Evolutionary conservation across 2,329 filamentous ascomycete genomes (phyloP), one percentile per base, ranked within the genome.

Genomic region (Knufia petricola): DNA sequence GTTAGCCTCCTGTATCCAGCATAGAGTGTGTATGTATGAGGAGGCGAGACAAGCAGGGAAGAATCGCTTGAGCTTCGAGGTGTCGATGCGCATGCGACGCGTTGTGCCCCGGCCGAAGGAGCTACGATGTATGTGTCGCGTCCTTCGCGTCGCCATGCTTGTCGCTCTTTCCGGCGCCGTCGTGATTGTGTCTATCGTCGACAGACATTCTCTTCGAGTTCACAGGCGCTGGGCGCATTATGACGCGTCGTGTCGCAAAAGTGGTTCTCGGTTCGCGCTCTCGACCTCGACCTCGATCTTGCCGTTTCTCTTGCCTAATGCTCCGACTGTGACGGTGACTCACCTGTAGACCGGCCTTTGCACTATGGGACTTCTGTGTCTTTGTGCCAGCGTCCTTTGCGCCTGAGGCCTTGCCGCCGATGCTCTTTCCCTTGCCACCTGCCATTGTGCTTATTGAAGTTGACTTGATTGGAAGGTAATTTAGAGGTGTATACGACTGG

Each of bases 271-370:
- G 12, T 24, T 7, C 20, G n/a, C 12, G 7, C 26, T 21, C 23
- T 20, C n/a, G 10, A 37, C 15, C 30, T 39, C 17, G n/a, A 37
- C 3, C 43, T 38, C 43, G 28, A 45, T n/a, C 8, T 47, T 28
- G 21, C 13, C 13, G 17, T 21, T 28, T 8, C 21, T 26, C n/a
- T 42, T 42, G 13, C 39, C 12, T 28, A 6, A 12, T 28, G 26
- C 26, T 28, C 26, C 12, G 12, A n/a, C 32, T n/a, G 13, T 37
- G 15, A 3, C 49, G 41, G 48, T 48, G 34, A 47, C 86, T 77
- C 76, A 95, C 89, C 84, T 95, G 89, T 60, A 95, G 79, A 66
- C 89, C 89, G 67, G 89, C 89, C 70, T 92, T 89, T 64, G 87
- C 87, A 62, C 88, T 95, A 76, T 95, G 89, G 61, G 79, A 83